Percentiles rank a stretch among this genome's conserved stretches.
These are phyloP conservation scores for Chionographis japonica DNA, from an alignment of 106 monocot genomes.

Conservation along the genomic window DNA sequence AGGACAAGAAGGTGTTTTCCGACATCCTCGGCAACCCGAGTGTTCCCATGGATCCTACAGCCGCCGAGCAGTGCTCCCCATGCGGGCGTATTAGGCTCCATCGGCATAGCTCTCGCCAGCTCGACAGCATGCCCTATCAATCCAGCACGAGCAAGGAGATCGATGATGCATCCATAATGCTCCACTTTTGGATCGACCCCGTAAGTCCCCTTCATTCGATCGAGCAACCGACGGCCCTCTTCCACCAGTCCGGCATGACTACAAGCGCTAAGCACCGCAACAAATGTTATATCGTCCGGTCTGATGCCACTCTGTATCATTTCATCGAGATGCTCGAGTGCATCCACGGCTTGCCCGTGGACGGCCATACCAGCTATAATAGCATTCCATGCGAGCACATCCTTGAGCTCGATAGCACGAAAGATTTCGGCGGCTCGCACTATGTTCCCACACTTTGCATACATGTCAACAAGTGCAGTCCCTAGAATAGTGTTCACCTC, in stretches of 20 bases:
- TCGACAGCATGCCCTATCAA: slow-evolving; percentile 40
- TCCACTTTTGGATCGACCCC: slow-evolving; percentile 43
- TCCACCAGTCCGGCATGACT: slow-evolving; percentile 42
- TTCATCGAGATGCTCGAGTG: slow-evolving; percentile 22
- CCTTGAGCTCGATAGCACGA: slow-evolving; percentile 23
- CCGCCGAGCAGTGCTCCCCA: slow-evolving; percentile 57
- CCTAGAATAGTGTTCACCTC: slow-evolving; percentile 29
- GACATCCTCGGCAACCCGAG: slow-evolving; percentile 27
- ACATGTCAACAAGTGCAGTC: slow-evolving; percentile 59
- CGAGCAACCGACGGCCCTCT: slow-evolving; percentile 29
- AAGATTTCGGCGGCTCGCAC: slow-evolving; percentile 24
- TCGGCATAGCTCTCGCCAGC: slow-evolving; percentile 41
- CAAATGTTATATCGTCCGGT: slow-evolving; percentile 47
- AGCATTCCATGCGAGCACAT: slow-evolving; percentile 49
- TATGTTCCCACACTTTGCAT: slow-evolving; percentile 54
- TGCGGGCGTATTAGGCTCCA: slow-evolving; percentile 46
- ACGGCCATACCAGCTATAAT: slow-evolving; percentile 41
- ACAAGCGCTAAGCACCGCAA: slow-evolving; percentile 43
- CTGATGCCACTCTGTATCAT: slow-evolving; percentile 23
- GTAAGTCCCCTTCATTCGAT: slow-evolving; percentile 25
- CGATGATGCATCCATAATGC: slow-evolving; percentile 62
- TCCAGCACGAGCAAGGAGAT: slow-evolving; percentile 48
- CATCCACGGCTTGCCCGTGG: slow-evolving; percentile 36
- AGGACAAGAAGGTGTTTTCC: slow-evolving; percentile 41
- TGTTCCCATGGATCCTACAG: slow-evolving; percentile 48